These are phyloP conservation scores for Xylaria flabelliformis DNA, from an alignment of 495 filamentous ascomycete species.

Conservation along the genomic window DNA sequence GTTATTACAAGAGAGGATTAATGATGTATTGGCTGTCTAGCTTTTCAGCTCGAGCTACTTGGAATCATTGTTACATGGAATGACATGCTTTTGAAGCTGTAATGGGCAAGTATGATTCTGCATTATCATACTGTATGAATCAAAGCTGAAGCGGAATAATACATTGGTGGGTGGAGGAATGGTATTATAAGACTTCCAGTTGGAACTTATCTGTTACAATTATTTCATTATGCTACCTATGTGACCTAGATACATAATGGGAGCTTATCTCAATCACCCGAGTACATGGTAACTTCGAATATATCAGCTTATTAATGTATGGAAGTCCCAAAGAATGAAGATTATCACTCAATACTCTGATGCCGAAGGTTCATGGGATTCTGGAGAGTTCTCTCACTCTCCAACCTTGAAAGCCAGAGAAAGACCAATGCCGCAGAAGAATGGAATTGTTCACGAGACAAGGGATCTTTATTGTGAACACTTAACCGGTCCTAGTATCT, in stretches of 20 bases:
- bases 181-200: background rate
- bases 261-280: background rate
- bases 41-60: background rate
- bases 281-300: background rate
- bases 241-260: background rate
- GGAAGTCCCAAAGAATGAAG: background rate
- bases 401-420: background rate
- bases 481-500: background rate
- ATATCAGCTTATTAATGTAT: background rate
- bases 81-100: slow-evolving; percentile 1
- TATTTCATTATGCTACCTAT: background rate
- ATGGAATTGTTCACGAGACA: slow-evolving; percentile 13
- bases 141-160: background rate
- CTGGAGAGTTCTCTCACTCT: background rate
- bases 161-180: background rate
- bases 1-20: background rate
- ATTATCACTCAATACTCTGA: background rate
- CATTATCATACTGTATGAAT: background rate
- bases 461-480: background rate
- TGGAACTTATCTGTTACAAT: background rate
- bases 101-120: background rate
- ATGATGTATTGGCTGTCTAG: background rate
- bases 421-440: background rate
- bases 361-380: background rate
- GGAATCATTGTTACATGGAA: background rate